Evolutionary conservation across 176 grass and related monocot species (phyloP).

Genomic region (Saccharum spontaneum): DNA sequence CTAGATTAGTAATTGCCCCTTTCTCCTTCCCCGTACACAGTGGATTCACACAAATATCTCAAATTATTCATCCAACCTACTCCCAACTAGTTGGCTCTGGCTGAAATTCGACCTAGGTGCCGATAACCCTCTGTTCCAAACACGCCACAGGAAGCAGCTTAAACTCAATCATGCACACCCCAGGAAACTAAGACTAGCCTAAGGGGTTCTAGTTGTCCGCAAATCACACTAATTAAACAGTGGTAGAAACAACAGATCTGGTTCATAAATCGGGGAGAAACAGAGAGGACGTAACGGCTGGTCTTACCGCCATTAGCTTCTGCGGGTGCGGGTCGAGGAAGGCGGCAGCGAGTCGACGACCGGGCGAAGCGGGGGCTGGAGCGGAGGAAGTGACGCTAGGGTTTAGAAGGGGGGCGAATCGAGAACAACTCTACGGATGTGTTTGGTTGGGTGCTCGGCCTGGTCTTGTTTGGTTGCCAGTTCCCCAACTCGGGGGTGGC

Average conservation of each 20-base stretch:
- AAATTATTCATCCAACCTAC: not conserved
- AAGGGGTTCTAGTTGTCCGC: not conserved
- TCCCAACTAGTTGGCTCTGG: not conserved
- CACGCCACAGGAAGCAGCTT: not conserved
- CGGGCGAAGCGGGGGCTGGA: not conserved
- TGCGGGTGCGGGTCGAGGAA: not conserved
- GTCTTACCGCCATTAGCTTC: constrained; percentile 43
- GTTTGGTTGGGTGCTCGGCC: too few relatives aligned
- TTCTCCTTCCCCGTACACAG: not conserved
- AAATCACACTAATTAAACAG: not conserved
- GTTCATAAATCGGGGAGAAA: not conserved
- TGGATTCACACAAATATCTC: not conserved
- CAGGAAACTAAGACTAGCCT: not conserved
- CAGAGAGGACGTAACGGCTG: not conserved
- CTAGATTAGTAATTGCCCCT: not conserved
- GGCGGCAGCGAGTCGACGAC: not conserved
- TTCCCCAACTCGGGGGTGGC: too few relatives aligned
- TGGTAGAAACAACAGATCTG: not conserved
- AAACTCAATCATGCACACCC: not conserved
- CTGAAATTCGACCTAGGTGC: not conserved
- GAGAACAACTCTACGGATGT: not conserved
- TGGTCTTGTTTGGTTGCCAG: too few relatives aligned
- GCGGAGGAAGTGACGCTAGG: not conserved
- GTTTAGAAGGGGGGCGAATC: not conserved
- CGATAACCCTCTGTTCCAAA: not conserved